Evolutionary conservation across 2,329 filamentous ascomycete species (phyloP), one percentile per base, ranked within the genome.

Genomic region (Mycosphaerella sp.): DNA sequence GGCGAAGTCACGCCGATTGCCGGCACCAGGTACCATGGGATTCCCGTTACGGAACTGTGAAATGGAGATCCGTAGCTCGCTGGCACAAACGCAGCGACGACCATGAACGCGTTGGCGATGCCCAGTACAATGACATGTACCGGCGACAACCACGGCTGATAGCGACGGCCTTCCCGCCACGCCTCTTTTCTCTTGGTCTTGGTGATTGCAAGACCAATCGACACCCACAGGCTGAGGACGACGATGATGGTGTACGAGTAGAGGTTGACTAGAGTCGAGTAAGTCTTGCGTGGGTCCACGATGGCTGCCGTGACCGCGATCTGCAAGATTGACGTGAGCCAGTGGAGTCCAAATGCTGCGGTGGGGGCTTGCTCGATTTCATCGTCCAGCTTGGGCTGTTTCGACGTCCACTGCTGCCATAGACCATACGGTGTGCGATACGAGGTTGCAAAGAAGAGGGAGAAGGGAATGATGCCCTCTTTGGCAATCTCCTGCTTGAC

Each of bases 401-500:
- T 57, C 9, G 48, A 44, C n/a, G 59, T 45, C 31, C 59, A 56
- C 34, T 53, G 57, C 45, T 61, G 62, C 31, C 55, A 52, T 44
- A 64, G 46, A 47, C 56, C 63, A 29, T 62, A 61, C 42, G 65
- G 68, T 42, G 66, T 68, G 11, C 62, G 59, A 48, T 62, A 60
- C 14, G 63, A 59, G 11, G 63, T 59, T 21, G 73, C 76, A 53
- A 79, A 76, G 66, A 79, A 75, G 32, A 72, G 71, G 4, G 76
- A 72, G 49, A 68, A 78, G 0, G 78, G 78, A 2, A 81, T 66
- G 44, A 80, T 74, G 1, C 79, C 79, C 60, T 80, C 76, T 61
- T 82, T 82, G 5, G 79, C 80, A 45, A 83, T 80, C 62, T 82
- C 80, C 60, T 82, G 79, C 65, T 82, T 81, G n/a, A 82, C 77